phyloP scores from a whole-genome alignment of 202 grass and related monocot species.

The Cymbopogon flexuosus region DNA sequence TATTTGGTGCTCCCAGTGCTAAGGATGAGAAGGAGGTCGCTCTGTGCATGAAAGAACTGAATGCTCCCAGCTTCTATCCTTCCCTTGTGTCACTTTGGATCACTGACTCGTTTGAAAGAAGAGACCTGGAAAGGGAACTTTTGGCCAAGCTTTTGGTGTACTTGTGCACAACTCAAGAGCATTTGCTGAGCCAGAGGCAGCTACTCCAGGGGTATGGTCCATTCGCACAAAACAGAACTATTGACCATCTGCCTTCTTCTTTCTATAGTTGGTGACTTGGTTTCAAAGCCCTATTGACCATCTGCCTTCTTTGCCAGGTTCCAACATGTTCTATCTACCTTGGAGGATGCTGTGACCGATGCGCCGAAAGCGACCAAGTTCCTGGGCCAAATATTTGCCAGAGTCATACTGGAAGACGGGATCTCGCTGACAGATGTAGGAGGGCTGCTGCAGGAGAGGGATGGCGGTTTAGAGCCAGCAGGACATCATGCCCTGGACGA shows the following conservation, averaged over 20 bases:
- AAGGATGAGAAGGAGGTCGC: slow-evolving; percentile 70
- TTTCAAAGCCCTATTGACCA: not conserved
- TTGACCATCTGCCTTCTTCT: not conserved
- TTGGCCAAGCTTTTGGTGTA: slow-evolving; percentile 63
- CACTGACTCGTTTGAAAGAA: slow-evolving; percentile 81
- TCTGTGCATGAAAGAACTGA: slow-evolving; percentile 80
- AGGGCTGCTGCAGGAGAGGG: slow-evolving; percentile 35
- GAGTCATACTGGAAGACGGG: slow-evolving; percentile 55
- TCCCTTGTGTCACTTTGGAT: slow-evolving; percentile 70
- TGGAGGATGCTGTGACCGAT: slow-evolving; percentile 80
- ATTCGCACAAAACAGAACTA: not conserved
- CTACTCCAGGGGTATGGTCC: slow-evolving; percentile 63
- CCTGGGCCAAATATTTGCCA: slow-evolving; percentile 63
- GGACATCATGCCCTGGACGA: slow-evolving; percentile 33
- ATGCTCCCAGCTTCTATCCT: slow-evolving; percentile 63
- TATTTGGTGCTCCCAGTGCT: slow-evolving; percentile 41
- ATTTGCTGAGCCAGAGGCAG: slow-evolving; percentile 50
- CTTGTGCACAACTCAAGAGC: slow-evolving; percentile 57
- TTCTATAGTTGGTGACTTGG: not conserved
- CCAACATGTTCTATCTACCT: slow-evolving; percentile 53
- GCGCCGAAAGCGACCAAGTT: slow-evolving; percentile 73
- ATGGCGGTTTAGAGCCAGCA: slow-evolving; percentile 32
- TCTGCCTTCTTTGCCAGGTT: slow-evolving; percentile 42
- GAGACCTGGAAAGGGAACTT: slow-evolving; percentile 67
- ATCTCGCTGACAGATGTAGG: slow-evolving; percentile 48